A percentile compares a stretch with the other conserved stretches of the same genome.
phyloP scores from a whole-genome alignment of 2,329 filamentous ascomycete species.

The Claviceps sorghi region DNA sequence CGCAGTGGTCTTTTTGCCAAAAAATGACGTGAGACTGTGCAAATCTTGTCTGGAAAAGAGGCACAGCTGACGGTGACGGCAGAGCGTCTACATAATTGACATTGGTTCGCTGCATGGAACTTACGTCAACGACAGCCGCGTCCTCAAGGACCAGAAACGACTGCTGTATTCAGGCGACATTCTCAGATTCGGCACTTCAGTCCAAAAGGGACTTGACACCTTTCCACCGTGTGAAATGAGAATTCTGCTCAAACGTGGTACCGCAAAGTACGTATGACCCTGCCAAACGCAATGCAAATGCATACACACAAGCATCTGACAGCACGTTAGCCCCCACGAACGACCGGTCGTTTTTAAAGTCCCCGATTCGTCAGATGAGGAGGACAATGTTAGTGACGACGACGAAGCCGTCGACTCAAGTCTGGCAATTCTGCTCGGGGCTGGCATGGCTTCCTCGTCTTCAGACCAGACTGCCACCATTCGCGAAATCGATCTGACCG shows the following conservation, averaged over 20 bases:
- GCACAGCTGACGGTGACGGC: conserved; percentile 8
- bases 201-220: conserved; percentile 18
- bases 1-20: conserved; percentile 29
- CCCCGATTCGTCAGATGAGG: conserved; percentile 26
- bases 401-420: conserved; percentile 14
- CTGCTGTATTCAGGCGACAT: conserved; percentile 16
- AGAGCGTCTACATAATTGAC: conserved; percentile 33
- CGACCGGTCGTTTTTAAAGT: conserved; percentile 24
- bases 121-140: conserved; percentile 23
- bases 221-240: conserved; percentile 26
- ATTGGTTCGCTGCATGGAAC: conserved; percentile 39
- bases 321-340: conserved; percentile 11
- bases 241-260: conserved; percentile 17
- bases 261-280: conserved; percentile 9
- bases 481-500: conserved; percentile 11
- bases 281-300: not conserved
- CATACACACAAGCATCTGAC: not conserved
- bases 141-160: conserved; percentile 9
- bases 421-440: conserved; percentile 13
- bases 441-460: conserved; percentile 12
- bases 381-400: conserved; percentile 15
- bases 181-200: conserved; percentile 22
- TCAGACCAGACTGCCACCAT: conserved; percentile 8
- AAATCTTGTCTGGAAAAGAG: not conserved
- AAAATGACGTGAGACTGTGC: conserved; percentile 25